Evolutionary conservation across 2,329 filamentous ascomycete genomes (phyloP).

Genomic region (Aspergillus oerlinghausenensis): DNA sequence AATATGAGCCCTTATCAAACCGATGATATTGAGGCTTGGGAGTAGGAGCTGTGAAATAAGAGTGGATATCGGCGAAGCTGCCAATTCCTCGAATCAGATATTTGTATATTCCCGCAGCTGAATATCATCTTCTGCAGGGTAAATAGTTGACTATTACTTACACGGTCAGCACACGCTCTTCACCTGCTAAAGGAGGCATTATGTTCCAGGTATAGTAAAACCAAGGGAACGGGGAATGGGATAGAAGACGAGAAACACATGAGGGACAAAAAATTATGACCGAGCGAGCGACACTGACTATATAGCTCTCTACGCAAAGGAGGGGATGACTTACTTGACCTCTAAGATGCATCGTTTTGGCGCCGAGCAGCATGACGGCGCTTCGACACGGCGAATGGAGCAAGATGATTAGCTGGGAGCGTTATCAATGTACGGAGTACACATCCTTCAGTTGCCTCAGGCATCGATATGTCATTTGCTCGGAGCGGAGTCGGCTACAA

Average conservation of each 20-base stretch:
- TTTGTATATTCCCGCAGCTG: neutral
- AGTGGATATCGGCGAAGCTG: slow-evolving; percentile 62
- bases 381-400: slow-evolving; percentile 11
- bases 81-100: slow-evolving; percentile 7
- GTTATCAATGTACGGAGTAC: neutral
- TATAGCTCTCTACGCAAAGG: slow-evolving; percentile 4
- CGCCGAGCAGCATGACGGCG: slow-evolving; percentile 18
- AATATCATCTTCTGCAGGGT: slow-evolving; percentile 14
- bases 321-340: slow-evolving; percentile 13
- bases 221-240: slow-evolving; percentile 2
- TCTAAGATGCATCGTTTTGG: slow-evolving; percentile 14
- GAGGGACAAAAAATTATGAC: neutral
- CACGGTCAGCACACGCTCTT: slow-evolving; percentile 45
- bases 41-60: slow-evolving; percentile 56
- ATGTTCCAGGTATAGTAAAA: slow-evolving; percentile 10
- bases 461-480: slow-evolving; percentile 3
- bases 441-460: neutral
- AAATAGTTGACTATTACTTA: slow-evolving; percentile 26
- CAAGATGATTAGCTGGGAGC: slow-evolving; percentile 8
- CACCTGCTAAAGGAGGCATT: slow-evolving; percentile 45
- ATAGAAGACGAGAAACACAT: slow-evolving; percentile 1
- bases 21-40: slow-evolving; percentile 56
- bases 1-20: slow-evolving; percentile 61
- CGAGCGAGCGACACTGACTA: slow-evolving; percentile 2
- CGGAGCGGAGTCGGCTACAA: slow-evolving; percentile 11